phyloP scores from a whole-genome alignment of 2,329 filamentous ascomycete species.

The Monilinia polystroma region DNA sequence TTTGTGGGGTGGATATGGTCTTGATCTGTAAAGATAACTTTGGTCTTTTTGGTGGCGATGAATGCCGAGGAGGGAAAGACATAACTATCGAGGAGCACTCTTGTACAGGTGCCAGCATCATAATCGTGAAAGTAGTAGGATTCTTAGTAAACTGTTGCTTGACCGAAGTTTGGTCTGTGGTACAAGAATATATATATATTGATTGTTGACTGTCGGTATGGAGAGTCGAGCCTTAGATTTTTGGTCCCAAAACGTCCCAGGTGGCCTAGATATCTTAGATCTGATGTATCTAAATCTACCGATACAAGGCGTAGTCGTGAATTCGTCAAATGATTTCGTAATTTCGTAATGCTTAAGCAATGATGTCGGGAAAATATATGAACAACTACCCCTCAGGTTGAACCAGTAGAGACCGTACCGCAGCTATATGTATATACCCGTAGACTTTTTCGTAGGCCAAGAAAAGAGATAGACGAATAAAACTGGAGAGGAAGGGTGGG shows the following conservation, averaged over 20 bases:
- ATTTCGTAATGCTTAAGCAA: conserved; percentile 16
- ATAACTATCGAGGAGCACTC: conserved; percentile 33
- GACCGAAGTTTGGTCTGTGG: neutral
- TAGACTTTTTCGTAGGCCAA: neutral
- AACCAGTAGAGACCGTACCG: conserved; percentile 10
- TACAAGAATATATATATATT: conserved; percentile 2
- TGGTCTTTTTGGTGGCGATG: conserved; percentile 44
- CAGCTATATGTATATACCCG: conserved; percentile 17
- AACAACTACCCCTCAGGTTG: neutral
- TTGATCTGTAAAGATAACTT: conserved; percentile 58
- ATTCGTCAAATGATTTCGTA: conserved; percentile 10
- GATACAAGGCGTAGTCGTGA: conserved; percentile 9
- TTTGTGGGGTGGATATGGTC: conserved; percentile 44
- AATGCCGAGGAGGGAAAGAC: conserved; percentile 34
- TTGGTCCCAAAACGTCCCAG: conserved; percentile 23
- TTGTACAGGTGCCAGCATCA: conserved; percentile 36
- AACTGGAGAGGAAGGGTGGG: neutral
- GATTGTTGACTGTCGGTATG: neutral
- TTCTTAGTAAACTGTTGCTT: conserved; percentile 6
- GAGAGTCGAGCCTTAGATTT: conserved; percentile 19
- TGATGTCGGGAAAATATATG: neutral
- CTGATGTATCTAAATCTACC: conserved; percentile 1
- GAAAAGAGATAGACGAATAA: conserved; percentile 6
- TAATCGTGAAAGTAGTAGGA: conserved; percentile 27
- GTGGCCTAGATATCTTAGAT: conserved; percentile 9